Base-by-base conservation (phyloP, 495 filamentous ascomycete genomes). In the Penicillium malachiteum region DNA sequence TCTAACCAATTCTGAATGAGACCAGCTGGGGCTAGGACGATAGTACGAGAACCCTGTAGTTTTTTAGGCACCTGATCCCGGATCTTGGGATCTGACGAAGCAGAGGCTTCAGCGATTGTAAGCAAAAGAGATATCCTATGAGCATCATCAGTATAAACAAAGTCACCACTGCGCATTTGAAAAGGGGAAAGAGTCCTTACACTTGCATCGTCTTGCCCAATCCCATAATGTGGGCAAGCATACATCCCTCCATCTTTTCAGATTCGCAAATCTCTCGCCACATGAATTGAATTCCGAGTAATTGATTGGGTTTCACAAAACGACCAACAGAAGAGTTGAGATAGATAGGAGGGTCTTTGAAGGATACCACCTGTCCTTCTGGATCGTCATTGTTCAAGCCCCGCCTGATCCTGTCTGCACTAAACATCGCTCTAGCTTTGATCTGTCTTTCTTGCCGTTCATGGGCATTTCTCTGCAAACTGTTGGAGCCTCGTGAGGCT, bases 171-270 rank as follows among this genome's bases (percentile, higher is more conserved):
- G 40, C 18, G 9, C 35, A 3, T 1, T 35, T 48, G 11, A 17
- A 9, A 0, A 32, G 11, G 16, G 7, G 30, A 26, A 16, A 11
- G n/a, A n/a, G 10, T 21, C 83, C 81, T 73, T 70, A 82, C 76
- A 87, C 78, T 64, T 96, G 93, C 83, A 96, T 89, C 0, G 93
- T 96, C 70, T 97, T 97, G 12, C 92, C 92, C 13, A 97, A 70
- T 2, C 92, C 92, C 93, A 96, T 96, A 1, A 90, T 90, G 66
- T 96, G 92, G 2, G 92, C 90, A 31, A 97, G 80, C 3, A 97
- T 75, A 61, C 90, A 95, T 6, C 92, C 92, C 65, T 88, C 84
- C 21, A 73, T 74, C 18, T 73, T 71, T 9, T 78, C 62, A 32
- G 78, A 76, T 13, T 78, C 78, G 7, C 91, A 84, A 21, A 96